phyloP scores from a whole-genome alignment of 768 basidiomycete species.

The Xerocomus potaroensis region DNA sequence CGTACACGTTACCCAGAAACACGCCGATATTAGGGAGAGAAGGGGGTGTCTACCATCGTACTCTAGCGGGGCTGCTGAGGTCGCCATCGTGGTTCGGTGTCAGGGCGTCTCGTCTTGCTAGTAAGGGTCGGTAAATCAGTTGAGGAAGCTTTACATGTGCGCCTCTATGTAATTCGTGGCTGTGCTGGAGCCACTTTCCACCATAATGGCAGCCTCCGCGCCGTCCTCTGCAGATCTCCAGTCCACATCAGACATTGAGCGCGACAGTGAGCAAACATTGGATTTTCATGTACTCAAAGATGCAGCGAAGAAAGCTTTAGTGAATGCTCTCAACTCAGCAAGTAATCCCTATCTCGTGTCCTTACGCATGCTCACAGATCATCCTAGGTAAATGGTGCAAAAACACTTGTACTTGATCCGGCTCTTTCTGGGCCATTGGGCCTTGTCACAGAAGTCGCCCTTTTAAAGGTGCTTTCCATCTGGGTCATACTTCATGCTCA shows the following conservation, averaged over 20 bases:
- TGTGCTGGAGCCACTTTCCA: slow-evolving; percentile 19
- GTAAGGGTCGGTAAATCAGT: neutral
- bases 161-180: slow-evolving; percentile 25
- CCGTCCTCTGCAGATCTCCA: slow-evolving; percentile 35
- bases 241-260: slow-evolving; percentile 28
- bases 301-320: slow-evolving; percentile 70
- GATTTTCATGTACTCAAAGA: slow-evolving; percentile 72
- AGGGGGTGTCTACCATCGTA: slow-evolving; percentile 59
- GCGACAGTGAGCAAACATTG: slow-evolving; percentile 38
- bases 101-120: neutral
- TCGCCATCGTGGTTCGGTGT: slow-evolving; percentile 25
- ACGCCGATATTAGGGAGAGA: slow-evolving; percentile 72
- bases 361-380: slow-evolving; percentile 7
- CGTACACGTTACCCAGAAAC: slow-evolving; percentile 81
- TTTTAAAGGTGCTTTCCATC: slow-evolving; percentile 68
- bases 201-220: slow-evolving; percentile 25
- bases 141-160: slow-evolving; percentile 5
- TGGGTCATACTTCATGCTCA: neutral
- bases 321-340: slow-evolving; percentile 84
- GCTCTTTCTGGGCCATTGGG: slow-evolving; percentile 88
- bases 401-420: slow-evolving; percentile 93
- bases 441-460: slow-evolving; percentile 88
- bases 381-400: slow-evolving; percentile 82
- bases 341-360: slow-evolving; percentile 6
- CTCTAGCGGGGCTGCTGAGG: slow-evolving; percentile 12